Conservation (phyloP, 2,329 filamentous ascomycete species). For the Calonectria pseudoturangicola region DNA sequence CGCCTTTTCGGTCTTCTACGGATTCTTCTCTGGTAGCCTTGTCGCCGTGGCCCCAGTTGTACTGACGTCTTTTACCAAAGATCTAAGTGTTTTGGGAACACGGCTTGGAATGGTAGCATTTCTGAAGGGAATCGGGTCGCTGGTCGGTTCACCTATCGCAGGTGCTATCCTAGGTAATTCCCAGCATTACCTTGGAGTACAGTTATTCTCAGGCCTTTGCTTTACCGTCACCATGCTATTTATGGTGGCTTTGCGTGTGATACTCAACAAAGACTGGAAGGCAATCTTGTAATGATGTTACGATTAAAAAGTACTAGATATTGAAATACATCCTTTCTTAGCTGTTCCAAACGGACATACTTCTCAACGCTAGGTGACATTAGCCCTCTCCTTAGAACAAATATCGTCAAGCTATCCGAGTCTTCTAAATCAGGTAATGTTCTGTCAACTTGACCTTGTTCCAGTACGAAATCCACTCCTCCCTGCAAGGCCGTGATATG, state of each 20-base stretch:
- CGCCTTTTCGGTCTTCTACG: slow-evolving; percentile 66
- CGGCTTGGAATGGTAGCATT: slow-evolving; percentile 66
- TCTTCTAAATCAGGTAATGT: not conserved
- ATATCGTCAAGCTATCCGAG: not conserved
- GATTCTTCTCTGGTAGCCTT: slow-evolving; percentile 67
- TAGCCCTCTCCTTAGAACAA: too few species aligned
- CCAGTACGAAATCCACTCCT: slow-evolving; percentile 7
- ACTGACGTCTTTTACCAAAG: slow-evolving; percentile 64
- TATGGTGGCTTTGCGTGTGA: slow-evolving; percentile 26
- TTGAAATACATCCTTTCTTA: not conserved
- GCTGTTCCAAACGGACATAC: not conserved
- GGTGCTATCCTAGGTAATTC: slow-evolving; percentile 58
- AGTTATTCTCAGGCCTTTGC: slow-evolving; percentile 36
- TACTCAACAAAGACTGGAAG: slow-evolving; percentile 26
- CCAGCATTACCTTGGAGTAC: slow-evolving; percentile 29
- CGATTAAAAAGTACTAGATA: not conserved
- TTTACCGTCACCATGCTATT: slow-evolving; percentile 31
- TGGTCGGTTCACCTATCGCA: slow-evolving; percentile 63
- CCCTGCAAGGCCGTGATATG: not conserved
- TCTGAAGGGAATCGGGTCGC: slow-evolving; percentile 59
- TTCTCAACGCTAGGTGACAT: too few species aligned
- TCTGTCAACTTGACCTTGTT: not conserved
- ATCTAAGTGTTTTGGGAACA: slow-evolving; percentile 63
- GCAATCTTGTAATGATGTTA: not conserved
- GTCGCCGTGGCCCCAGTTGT: slow-evolving; percentile 66